Evolutionary conservation across 169 alveolate species (phyloP), one percentile per base, ranked within the genome.

Genomic region (Cryptosporidium viatorum): DNA sequence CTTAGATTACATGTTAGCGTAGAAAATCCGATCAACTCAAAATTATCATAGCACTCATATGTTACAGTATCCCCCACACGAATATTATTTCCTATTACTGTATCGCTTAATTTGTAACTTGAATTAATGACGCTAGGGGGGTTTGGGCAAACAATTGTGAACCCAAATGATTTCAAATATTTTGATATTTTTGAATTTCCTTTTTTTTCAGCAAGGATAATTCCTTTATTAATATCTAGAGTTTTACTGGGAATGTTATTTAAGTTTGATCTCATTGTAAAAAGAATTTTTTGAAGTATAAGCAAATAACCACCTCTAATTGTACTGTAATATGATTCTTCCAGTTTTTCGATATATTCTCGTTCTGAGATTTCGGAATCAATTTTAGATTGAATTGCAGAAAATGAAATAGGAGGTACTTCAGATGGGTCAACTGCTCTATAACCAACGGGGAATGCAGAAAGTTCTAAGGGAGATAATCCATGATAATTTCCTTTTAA

Each of bases 61-160:
- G 89, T 80, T 1, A 80, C 89, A 23, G 89, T 80, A 60, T 80
- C 89, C 16, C 89, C 89, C 21, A 80, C 89, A 33, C 89, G 74
- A 43, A 80, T 62, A 41, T 80, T 18, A 33, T 80, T 41, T 37
- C 89, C 75, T 41, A 80, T 29, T 21, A 65, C 89, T 26, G 89
- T 80, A 41, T 80, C 89, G 59, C 89, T 80, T 48, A 80, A 65
- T 29, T 65, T 58, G 43, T 62, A 80, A 41, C 50, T 80, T 60
- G 89, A 59, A 65, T 80, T 62, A 12, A n/a, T 9, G n/a, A 80
- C 75, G 7, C 18, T 43, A 9, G 89, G 89, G 2, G 89, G 89
- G 23, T 59, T 80, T 48, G 89, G 89, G 29, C 89, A 80, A 41
- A 80, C 71, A n/a, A 65, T 62, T 45, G 69, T 23, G n/a, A 67